Base-by-base conservation (phyloP, 306 rosid species). In the Clitoria ternatea region DNA sequence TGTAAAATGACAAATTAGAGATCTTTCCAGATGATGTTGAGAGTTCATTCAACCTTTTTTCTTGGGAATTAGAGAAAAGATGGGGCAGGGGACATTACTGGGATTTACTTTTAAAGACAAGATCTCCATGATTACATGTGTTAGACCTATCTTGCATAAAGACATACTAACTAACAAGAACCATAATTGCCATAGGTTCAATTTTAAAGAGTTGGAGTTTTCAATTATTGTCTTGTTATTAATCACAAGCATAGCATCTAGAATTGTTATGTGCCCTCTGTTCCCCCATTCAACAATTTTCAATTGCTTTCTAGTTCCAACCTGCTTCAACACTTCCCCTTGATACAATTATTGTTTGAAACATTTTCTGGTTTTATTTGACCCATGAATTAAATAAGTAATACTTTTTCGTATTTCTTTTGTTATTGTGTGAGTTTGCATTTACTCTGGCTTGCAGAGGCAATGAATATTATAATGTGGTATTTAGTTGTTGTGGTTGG, bases 1-100 rank as follows among this genome's bases (percentile, higher is more conserved):
- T 15, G 39, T 50, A 59, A 50, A 14, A 42, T 68, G 80, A 69
- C 83, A 68, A 79, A 48, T 49, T 54, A 74, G 8, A 53, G 80
- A 74, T 74, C 76, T 75, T 79, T 68, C 62, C 1, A 52, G 44
- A 74, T 30, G 61, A 53, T 52, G 63, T 45, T 44, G 39, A 17
- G 35, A 17, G 35, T 42, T 70, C 68, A 39, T 66, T 17, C 65
- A 44, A 35, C 69, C 69, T 13, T 54, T n/a, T 64, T 17, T 33
- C 44, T 26, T 40, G 69, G 76, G 50, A 42, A 69, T 39, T 3
- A 59, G 37, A 61, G 62, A 24, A 72, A 57, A 7, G 18, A 60
- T 20, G 9, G 27, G 15, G 39, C 66, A 55, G 10, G 14, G 47
- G 49, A 52, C 30, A 53, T 50, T 59, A 61, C 70, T 77, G 53